These are phyloP conservation scores for Verruconis gallopava DNA, from an alignment of 2,329 filamentous ascomycete genomes.

Conservation along the genomic window DNA sequence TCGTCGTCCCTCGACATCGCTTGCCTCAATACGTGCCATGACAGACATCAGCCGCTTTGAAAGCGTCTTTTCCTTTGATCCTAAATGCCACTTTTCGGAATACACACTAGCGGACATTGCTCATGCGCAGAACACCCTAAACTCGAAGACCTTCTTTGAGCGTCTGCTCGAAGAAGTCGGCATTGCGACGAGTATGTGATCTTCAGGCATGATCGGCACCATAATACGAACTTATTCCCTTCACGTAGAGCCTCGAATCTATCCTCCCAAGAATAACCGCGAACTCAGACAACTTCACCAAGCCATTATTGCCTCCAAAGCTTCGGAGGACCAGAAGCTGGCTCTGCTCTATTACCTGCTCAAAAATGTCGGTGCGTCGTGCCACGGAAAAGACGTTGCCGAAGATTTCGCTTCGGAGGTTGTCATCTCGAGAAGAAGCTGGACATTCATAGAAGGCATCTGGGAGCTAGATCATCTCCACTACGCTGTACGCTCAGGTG, in stretches of 20 bases:
- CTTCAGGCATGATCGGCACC: slow-evolving; percentile 9
- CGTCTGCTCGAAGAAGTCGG: slow-evolving; percentile 58
- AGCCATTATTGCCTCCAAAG: slow-evolving; percentile 51
- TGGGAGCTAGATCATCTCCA: slow-evolving; percentile 67
- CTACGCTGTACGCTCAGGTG: slow-evolving; percentile 40
- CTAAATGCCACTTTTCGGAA: no score
- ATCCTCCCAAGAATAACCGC: slow-evolving; percentile 59
- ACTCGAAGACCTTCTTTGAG: slow-evolving; percentile 63
- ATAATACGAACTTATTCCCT: background rate
- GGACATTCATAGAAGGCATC: slow-evolving; percentile 67
- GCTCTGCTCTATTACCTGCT: slow-evolving; percentile 75
- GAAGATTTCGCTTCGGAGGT: slow-evolving; percentile 46
- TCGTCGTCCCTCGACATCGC: no score
- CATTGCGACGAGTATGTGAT: slow-evolving; percentile 58
- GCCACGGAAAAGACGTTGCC: slow-evolving; percentile 38
- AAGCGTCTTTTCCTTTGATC: no score
- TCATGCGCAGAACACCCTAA: no score
- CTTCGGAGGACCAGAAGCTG: slow-evolving; percentile 64
- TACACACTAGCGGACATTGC: no score
- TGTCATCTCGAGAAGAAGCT: slow-evolving; percentile 65
- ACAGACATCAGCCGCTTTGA: no score
- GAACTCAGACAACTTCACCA: slow-evolving; percentile 57
- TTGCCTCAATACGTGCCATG: no score
- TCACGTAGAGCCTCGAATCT: slow-evolving; percentile 45
- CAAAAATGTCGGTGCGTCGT: slow-evolving; percentile 51